Evolutionary conservation across 768 basidiomycete species (phyloP), one percentile per base, ranked within the genome.

Genomic region (Lentinula detonsa): DNA sequence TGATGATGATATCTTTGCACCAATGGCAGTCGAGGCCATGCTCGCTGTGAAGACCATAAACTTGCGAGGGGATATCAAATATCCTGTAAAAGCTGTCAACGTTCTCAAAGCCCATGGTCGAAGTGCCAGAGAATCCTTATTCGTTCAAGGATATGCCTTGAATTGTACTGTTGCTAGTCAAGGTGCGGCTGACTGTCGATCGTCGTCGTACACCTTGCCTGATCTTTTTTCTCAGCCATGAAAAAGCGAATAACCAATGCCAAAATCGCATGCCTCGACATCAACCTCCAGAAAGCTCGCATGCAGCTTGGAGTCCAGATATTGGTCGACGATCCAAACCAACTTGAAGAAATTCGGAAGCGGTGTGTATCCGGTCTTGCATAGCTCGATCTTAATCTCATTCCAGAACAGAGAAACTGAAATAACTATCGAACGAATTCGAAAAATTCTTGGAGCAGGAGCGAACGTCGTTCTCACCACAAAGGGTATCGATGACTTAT

Each of bases 301-400:
- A 98, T 99, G 97, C 95, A 98, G 67, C 81, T 99, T 23, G 97
- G 97, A 61, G 88, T 99, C 2, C 97, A 99, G 71, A 95, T 99
- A 70, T 82, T 98, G 50, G 92, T 98, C 18, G 96, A 98, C 28
- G 92, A 98, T 72, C 97, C 97, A 2, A 85, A 95, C 61, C 93
- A 98, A 72, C 78, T 99, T 50, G 97, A 98, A 74, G 93, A 94
- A 67, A 99, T 99, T 66, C 86, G 97, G 61, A 91, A 89, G 72
- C 83, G 95, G 94, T 93, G 61, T 48, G 83, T 70, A 37, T 53
- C 31, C 48, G 8, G 34, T 11, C 16, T 15, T 40, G 34, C 9
- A 3, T 21, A 13, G 10, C 35, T 31, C 7, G 8, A 6, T 8
- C 28, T 23, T 2, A 6, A 58, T 31, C 40, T 54, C 33, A 45